These are phyloP conservation scores for Davidsoniella australis DNA, from an alignment of 2,329 filamentous ascomycete species.

Conservation along the genomic window DNA sequence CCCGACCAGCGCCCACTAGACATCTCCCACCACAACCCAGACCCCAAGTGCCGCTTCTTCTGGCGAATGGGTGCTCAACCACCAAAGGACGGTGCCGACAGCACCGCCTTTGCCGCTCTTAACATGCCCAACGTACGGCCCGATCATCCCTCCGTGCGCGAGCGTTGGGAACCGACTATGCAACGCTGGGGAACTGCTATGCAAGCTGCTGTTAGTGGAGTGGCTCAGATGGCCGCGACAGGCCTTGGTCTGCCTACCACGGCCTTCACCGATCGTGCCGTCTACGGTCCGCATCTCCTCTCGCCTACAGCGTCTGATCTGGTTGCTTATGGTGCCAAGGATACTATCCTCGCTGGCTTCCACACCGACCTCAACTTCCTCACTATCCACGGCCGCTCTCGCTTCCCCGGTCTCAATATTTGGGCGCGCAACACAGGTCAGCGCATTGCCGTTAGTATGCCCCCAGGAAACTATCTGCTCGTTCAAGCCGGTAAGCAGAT, in stretches of 20 bases:
- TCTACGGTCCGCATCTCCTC: conserved; percentile 43
- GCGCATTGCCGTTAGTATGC: conserved; percentile 41
- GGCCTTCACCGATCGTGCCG: conserved; percentile 36
- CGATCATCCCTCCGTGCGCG: conserved; percentile 28
- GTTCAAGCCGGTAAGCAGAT: conserved; percentile 48
- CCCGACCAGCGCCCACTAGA: conserved; percentile 40
- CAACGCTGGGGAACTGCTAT: conserved; percentile 40
- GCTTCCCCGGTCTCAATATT: conserved; percentile 44
- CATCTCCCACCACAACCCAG: conserved; percentile 36
- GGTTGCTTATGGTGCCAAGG: conserved; percentile 30
- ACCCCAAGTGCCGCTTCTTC: conserved; percentile 47
- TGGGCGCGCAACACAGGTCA: conserved; percentile 46
- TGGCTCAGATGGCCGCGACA: conserved; percentile 41
- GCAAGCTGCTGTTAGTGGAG: conserved; percentile 39
- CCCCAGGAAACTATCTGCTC: conserved; percentile 37
- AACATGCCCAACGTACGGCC: conserved; percentile 40
- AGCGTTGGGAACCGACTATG: conserved; percentile 37
- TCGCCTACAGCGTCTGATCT: conserved; percentile 44
- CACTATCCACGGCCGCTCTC: conserved; percentile 45
- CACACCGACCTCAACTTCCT: conserved; percentile 49
- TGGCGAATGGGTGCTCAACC: conserved; percentile 40
- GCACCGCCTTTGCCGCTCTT: conserved; percentile 36
- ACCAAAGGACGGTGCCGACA: conserved; percentile 23
- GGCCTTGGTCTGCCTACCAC: conserved; percentile 35
- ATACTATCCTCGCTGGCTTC: conserved; percentile 46